A percentile compares a stretch with the other conserved stretches of the same genome.
Conservation (phyloP, 176 grass and related monocot genomes). For the Oryza longistaminata region DNA sequence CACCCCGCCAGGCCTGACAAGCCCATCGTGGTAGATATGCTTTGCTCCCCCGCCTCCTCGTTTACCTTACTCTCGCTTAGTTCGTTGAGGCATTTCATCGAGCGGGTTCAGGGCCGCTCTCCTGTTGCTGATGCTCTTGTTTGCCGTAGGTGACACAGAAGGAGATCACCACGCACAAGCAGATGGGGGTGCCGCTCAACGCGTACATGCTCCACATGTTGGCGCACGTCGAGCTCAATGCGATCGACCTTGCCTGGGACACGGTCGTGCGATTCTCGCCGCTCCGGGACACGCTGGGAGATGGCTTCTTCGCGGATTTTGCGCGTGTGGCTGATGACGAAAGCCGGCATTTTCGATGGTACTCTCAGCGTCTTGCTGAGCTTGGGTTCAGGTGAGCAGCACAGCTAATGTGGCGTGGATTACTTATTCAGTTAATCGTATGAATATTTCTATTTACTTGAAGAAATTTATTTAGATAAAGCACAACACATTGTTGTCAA, state of each 20-base stretch:
- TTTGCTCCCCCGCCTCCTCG: background rate
- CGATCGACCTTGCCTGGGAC: slow-evolving; percentile 93
- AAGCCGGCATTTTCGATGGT: slow-evolving; percentile 92
- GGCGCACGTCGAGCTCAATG: slow-evolving; percentile 93
- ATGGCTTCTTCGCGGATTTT: slow-evolving; percentile 82
- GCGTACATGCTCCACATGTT: slow-evolving; percentile 95
- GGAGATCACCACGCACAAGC: slow-evolving; percentile 78
- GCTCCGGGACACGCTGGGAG: slow-evolving; percentile 57
- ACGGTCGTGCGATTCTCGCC: slow-evolving; percentile 87
- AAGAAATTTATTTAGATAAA: background rate
- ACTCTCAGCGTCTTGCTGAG: slow-evolving; percentile 77
- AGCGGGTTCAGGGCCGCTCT: background rate
- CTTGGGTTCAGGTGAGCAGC: slow-evolving; percentile 75
- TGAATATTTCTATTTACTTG: background rate
- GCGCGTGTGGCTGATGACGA: slow-evolving; percentile 87
- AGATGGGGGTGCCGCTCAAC: slow-evolving; percentile 76
- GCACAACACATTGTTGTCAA: background rate
- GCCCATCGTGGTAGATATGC: slow-evolving; percentile 54
- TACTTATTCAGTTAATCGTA: background rate
- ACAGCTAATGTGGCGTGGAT: background rate
- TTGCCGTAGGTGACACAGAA: slow-evolving; percentile 64
- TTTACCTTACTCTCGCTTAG: background rate
- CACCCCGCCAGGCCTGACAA: slow-evolving; percentile 65
- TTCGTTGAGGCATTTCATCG: slow-evolving; percentile 33
- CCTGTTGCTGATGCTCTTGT: background rate